Evolutionary conservation across 1,139 yeast species (phyloP).

Genomic region (Geotrichum australiense): DNA sequence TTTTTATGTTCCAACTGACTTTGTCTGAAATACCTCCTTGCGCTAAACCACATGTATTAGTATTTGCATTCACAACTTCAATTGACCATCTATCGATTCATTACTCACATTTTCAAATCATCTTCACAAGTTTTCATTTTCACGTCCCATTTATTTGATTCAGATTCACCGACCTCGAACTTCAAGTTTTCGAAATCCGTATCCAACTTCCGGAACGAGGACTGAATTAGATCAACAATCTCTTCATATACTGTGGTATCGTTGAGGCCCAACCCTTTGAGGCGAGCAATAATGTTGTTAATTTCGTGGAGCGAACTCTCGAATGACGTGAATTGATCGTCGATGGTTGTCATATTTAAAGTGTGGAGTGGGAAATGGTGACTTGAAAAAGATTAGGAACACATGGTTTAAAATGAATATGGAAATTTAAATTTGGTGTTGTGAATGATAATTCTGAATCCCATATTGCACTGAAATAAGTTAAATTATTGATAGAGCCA

Average conservation of each 20-base stretch:
- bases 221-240: constrained; percentile 28
- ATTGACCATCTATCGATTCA: not conserved
- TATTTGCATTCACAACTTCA: not conserved
- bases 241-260: constrained; percentile 25
- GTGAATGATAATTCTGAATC: too few relatives aligned
- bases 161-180: constrained; percentile 20
- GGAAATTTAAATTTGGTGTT: too few relatives aligned
- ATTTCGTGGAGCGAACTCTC: constrained; percentile 21
- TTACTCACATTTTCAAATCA: constrained; percentile 23
- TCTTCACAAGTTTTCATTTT: constrained; percentile 26
- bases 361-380: not conserved
- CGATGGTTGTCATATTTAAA: constrained; percentile 9
- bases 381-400: too few relatives aligned
- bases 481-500: too few relatives aligned
- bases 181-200: constrained; percentile 23
- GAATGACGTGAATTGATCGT: constrained; percentile 18
- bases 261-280: constrained; percentile 20
- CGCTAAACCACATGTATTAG: constrained; percentile 11
- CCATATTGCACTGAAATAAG: too few relatives aligned
- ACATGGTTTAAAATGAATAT: too few relatives aligned
- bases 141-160: constrained; percentile 18
- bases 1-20: constrained; percentile 30
- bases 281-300: constrained; percentile 24
- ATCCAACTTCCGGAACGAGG: constrained; percentile 27
- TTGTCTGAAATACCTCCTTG: constrained; percentile 25